Percentiles rank a stretch among this genome's conserved stretches.
Evolutionary conservation across 1,284 basidiomycete species (phyloP).

Genomic region (Trametes hirsuta): DNA sequence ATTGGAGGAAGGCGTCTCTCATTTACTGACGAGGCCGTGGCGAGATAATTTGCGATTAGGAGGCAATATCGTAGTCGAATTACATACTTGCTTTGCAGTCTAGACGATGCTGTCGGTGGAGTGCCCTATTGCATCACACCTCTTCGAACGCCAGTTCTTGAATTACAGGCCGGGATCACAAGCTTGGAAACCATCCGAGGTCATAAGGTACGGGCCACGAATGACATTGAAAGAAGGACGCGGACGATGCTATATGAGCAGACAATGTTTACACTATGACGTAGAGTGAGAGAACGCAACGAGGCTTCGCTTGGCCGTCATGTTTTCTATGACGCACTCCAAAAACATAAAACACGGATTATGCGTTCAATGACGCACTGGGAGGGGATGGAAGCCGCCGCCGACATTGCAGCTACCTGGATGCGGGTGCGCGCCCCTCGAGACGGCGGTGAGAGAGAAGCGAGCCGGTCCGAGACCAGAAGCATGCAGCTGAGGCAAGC

Average conservation of each 20-base stretch:
- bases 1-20: too few relatives aligned
- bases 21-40: too few relatives aligned
- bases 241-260: background rate
- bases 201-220: background rate
- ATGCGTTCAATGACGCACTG: background rate
- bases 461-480: constrained; percentile 7
- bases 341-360: background rate
- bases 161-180: too few relatives aligned
- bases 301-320: background rate
- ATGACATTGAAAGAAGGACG: background rate
- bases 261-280: background rate
- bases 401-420: background rate
- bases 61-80: too few relatives aligned
- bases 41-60: too few relatives aligned
- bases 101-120: too few relatives aligned
- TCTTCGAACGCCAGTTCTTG: too few relatives aligned
- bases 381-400: too few relatives aligned
- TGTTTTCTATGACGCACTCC: background rate
- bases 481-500: background rate
- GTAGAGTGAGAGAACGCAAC: background rate
- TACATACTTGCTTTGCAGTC: too few relatives aligned
- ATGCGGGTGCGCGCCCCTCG: background rate
- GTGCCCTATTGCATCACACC: too few relatives aligned
- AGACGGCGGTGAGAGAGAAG: constrained; percentile 8
- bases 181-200: background rate